Base-by-base conservation (phyloP, 1,284 basidiomycete genomes). In the Sanghuangporus sanghuang region DNA sequence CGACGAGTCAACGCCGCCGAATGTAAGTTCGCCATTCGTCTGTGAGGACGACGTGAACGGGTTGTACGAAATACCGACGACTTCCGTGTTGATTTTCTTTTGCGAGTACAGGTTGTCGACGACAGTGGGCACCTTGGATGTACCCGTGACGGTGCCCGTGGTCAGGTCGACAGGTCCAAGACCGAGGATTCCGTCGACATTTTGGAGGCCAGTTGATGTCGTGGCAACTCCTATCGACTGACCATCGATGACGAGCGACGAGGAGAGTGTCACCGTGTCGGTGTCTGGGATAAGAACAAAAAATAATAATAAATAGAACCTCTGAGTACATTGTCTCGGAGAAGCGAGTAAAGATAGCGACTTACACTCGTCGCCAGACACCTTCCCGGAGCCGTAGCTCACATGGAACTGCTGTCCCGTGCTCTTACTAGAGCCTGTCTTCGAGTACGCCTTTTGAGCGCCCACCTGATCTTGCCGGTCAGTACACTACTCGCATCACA, bases 141-240 rank as follows among this genome's bases (percentile, higher is more conserved):
- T 44, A 16, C 59, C 66, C 2, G 67, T 69, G 59, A 76, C 70
- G 35, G 70, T 74, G 63, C 70, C 70, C 48, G 65, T 48, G 6
- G 78, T 78, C 4, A 62, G 48, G 7, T 32, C 64, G 42, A 50
- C 60, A 32, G 61, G 62, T 18, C 66, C 64, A 42, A 67, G 44
- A 14, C 52, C 67, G 16, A 68, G 61, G 27, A 68, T 68, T 8
- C 67, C 67, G 40, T 68, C 67, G 3, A 64, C 61, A 27, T 42
- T 74, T 36, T 67, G 59, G 66, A 80, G 79, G n/a, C 77, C 78
- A 61, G 1, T 64, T 2, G 75, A 64, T 3, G 61, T 64, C 3
- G 71, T 71, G 23, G 78, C 74, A n/a, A 78, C 79, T 27, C 79
- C 79, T 35, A 65, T 64, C 57, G 57, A 58, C 66, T 81, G 79